Evolutionary conservation across 1,284 basidiomycete species (phyloP), one percentile per base, ranked within the genome.

Genomic region (Melampsora larici-populina): DNA sequence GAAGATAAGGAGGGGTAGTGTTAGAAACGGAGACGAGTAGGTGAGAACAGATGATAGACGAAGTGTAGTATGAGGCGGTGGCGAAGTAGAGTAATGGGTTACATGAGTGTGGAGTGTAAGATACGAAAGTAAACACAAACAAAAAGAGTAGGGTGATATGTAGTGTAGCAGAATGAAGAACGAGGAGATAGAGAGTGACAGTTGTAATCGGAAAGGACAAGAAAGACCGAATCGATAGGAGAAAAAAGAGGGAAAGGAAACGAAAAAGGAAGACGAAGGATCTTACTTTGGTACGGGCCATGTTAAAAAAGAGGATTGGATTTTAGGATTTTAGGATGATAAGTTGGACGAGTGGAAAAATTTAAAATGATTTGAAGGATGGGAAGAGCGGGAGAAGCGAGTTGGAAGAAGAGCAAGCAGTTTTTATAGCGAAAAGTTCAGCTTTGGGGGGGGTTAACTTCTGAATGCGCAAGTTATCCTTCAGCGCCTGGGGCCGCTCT

Each of bases 211-310:
- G 18, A 58, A 58, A 43, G 40, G 40, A 43, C 13, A 43, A 43
- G 40, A 13, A 11, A 43, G 40, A 43, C 1, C 7, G 40, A 43
- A 43, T 9, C 11, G 7, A 13, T 9, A 43, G 40, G 40, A 43
- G 48, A n/a, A 29, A 24, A 58, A n/a, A 29, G 55, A 29, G 15
- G 55, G 18, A 11, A n/a, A 29, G 21, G 26, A 58, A 24, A n/a
- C 1, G 55, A 24, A 29, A 58, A 36, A 3, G 36, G 9, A 36
- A 36, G 36, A 36, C 36, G 55, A n/a, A 24, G 7, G 18, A 7
- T 58, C 55, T n/a, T 58, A 58, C 55, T 29, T 58, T 58, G 26
- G 55, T 58, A 24, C 55, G 55, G 55, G 55, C 55, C 55, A 58
- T 58, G 21, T 58, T 58, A 13, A 58, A 15, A 58, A 58, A 2